phyloP scores from a whole-genome alignment of 2,329 filamentous ascomycete species.

The Trichoderma koningiopsis region DNA sequence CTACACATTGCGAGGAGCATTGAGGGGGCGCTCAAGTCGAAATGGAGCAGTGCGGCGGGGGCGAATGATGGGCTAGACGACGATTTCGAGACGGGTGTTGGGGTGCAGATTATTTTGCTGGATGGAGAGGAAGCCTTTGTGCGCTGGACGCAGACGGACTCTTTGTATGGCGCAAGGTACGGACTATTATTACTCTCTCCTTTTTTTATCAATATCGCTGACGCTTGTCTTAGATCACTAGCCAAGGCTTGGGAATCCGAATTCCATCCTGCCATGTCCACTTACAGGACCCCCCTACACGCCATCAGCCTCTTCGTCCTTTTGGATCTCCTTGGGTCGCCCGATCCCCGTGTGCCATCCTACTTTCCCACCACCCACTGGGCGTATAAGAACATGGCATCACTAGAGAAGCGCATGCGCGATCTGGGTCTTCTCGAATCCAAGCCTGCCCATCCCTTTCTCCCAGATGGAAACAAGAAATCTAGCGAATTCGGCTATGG shows the following conservation, averaged over 20 bases:
- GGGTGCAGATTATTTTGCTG: slow-evolving; percentile 84
- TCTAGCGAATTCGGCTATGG: slow-evolving; percentile 49
- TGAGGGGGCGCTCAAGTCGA: slow-evolving; percentile 75
- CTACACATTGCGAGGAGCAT: slow-evolving; percentile 82
- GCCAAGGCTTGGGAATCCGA: slow-evolving; percentile 79
- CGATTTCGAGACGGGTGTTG: slow-evolving; percentile 72
- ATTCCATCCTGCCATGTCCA: slow-evolving; percentile 70
- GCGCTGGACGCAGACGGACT: slow-evolving; percentile 78
- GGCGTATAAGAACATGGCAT: slow-evolving; percentile 80
- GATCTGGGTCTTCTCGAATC: slow-evolving; percentile 67
- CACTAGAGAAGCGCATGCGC: slow-evolving; percentile 73
- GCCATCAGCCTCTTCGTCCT: slow-evolving; percentile 88
- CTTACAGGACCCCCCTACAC: slow-evolving; percentile 71
- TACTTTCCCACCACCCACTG: slow-evolving; percentile 92
- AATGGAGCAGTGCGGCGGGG: slow-evolving; percentile 75
- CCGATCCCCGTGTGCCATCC: slow-evolving; percentile 71
- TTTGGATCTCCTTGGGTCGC: slow-evolving; percentile 81
- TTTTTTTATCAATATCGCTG: neutral
- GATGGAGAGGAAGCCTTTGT: slow-evolving; percentile 95
- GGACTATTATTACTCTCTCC: slow-evolving; percentile 25
- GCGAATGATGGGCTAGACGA: slow-evolving; percentile 55
- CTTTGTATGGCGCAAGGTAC: slow-evolving; percentile 82
- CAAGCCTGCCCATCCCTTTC: slow-evolving; percentile 54
- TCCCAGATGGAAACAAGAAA: slow-evolving; percentile 63
- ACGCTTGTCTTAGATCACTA: slow-evolving; percentile 56